Conservation (phyloP, 306 rosid species). For the Sechiopsis laciniata region DNA sequence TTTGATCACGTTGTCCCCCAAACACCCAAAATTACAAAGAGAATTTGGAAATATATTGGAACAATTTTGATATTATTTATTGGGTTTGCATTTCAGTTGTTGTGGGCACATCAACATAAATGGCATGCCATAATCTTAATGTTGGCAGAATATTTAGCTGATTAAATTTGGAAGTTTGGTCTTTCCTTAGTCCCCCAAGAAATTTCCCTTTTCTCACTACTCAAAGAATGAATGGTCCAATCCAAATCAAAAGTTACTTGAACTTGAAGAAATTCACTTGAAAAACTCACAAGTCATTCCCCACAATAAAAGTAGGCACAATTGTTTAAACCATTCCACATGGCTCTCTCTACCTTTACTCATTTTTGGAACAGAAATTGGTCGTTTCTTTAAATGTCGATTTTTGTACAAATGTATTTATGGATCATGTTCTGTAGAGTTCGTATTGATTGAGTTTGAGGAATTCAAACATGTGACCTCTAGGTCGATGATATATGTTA, state of each 20-base stretch:
- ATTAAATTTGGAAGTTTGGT: conserved; percentile 14
- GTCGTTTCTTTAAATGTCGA: neutral
- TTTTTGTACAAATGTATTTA: neutral
- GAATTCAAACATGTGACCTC: too few species aligned
- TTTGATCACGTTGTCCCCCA: too few species aligned
- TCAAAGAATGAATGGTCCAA: conserved; percentile 14
- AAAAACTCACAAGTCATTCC: neutral
- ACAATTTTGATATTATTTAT: neutral
- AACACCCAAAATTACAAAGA: neutral
- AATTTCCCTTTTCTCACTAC: conserved; percentile 14
- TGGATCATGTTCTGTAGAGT: neutral
- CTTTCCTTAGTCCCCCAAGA: conserved; percentile 10
- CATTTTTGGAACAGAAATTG: neutral
- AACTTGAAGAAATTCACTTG: conserved; percentile 8
- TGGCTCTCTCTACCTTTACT: neutral
- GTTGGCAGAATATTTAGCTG: neutral
- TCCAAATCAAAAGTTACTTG: conserved; percentile 18
- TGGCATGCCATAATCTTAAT: neutral
- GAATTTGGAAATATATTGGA: neutral
- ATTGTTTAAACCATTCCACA: conserved; percentile 1
- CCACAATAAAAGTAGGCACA: neutral
- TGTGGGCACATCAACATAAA: conserved; percentile 1
- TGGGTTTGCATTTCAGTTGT: neutral
- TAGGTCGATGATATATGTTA: too few species aligned
- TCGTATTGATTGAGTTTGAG: too few species aligned